phyloP scores from a whole-genome alignment of 768 basidiomycete genomes.

The Termitomyces sp. region DNA sequence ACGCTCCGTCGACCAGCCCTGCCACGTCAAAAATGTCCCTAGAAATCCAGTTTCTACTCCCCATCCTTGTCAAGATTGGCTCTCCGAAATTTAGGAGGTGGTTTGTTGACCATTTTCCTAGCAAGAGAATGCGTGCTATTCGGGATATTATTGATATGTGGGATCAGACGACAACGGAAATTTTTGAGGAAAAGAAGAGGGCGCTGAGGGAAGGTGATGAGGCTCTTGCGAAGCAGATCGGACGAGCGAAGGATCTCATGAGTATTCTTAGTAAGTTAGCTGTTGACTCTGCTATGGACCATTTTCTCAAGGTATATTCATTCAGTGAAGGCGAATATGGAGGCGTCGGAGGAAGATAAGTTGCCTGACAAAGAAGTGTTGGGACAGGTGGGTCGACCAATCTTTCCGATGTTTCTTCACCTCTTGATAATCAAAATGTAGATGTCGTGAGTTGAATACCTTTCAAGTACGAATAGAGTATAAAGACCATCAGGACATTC shows the following conservation, averaged over 20 bases:
- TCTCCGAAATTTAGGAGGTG: neutral
- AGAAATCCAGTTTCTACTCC: neutral
- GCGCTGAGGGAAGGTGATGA: neutral
- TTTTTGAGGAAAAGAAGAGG: neutral
- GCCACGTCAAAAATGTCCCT: neutral
- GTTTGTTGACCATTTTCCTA: neutral
- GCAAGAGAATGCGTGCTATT: neutral
- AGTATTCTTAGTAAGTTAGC: slow-evolving; percentile 1
- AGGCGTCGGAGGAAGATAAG: neutral
- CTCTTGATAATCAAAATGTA: neutral
- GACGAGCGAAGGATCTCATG: neutral
- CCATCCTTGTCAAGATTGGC: neutral
- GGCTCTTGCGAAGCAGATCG: neutral
- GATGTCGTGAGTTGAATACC: neutral
- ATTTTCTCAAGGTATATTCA: neutral
- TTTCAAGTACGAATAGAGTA: neutral
- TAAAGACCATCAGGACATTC: neutral
- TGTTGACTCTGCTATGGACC: neutral
- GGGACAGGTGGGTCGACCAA: neutral
- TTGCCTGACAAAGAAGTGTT: neutral
- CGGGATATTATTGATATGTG: slow-evolving; percentile 1
- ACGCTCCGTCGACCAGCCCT: neutral
- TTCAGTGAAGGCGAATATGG: neutral
- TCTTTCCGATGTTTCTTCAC: neutral
- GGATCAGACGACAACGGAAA: neutral